Evolutionary conservation across 2,329 filamentous ascomycete species (phyloP).

Genomic region (Thielaviopsis punctulata): DNA sequence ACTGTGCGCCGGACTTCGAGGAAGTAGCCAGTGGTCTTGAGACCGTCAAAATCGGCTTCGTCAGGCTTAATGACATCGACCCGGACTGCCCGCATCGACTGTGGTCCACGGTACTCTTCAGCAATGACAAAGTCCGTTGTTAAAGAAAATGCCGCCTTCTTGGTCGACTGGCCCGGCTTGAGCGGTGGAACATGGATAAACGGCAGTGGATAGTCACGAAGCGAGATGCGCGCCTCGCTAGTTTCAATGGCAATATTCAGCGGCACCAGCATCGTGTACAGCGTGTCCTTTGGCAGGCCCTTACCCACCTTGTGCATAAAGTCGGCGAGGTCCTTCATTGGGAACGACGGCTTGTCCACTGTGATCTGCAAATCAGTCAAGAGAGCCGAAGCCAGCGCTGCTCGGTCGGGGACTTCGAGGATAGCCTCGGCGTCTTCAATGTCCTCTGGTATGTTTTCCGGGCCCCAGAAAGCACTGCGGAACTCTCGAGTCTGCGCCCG

Average conservation of each 20-base stretch:
- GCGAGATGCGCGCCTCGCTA: conserved; percentile 70
- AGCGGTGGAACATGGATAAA: conserved; percentile 78
- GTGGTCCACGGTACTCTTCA: conserved; percentile 70
- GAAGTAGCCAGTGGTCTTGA: conserved; percentile 41
- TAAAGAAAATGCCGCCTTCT: conserved; percentile 65
- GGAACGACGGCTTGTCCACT: conserved; percentile 87
- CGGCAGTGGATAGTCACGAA: conserved; percentile 88
- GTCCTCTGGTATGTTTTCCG: conserved; percentile 66
- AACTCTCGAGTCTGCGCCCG: conserved; percentile 62
- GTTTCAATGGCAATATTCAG: conserved; percentile 81
- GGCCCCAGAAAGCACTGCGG: conserved; percentile 63
- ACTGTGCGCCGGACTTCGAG: conserved; percentile 83
- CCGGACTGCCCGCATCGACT: conserved; percentile 63
- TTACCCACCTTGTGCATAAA: conserved; percentile 89
- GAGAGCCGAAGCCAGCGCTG: conserved; percentile 62
- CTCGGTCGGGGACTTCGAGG: conserved; percentile 67
- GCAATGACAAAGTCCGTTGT: conserved; percentile 88
- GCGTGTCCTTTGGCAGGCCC: conserved; percentile 81
- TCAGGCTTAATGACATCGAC: conserved; percentile 67
- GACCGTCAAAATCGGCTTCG: conserved; percentile 12
- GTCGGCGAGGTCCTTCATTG: conserved; percentile 59
- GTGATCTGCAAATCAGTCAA: conserved; percentile 73
- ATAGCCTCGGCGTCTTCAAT: conserved; percentile 70
- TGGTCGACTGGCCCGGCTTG: conserved; percentile 59
- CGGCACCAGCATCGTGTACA: conserved; percentile 77